phyloP scores from a whole-genome alignment of 495 filamentous ascomycete genomes.

The Lasiosphaeriaceae sp. region DNA sequence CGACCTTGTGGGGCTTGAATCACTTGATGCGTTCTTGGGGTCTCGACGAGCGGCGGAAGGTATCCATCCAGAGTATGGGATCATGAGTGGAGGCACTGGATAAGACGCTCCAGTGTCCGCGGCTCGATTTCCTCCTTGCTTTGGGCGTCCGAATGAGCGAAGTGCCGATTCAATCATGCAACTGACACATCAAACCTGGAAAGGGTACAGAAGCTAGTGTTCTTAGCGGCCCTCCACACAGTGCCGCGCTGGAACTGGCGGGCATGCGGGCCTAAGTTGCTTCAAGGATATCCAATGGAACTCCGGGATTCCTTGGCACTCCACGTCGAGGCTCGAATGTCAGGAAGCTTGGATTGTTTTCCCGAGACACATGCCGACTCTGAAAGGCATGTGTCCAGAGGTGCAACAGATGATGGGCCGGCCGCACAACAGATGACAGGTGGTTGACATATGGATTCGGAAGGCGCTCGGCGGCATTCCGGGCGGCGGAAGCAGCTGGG shows the following conservation, averaged over 20 bases:
- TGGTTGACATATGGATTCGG: neutral
- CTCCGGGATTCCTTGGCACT: neutral
- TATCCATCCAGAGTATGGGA: too few species aligned
- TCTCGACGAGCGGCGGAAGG: too few species aligned
- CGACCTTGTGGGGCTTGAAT: too few species aligned
- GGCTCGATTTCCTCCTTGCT: too few species aligned
- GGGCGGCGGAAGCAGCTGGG: constrained; percentile 1
- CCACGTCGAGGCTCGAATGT: neutral
- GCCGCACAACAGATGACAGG: too few species aligned
- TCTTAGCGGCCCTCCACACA: neutral
- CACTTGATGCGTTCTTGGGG: too few species aligned
- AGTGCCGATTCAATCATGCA: too few species aligned
- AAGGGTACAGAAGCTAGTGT: neutral
- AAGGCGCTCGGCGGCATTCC: constrained; percentile 2
- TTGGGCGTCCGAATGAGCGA: too few species aligned
- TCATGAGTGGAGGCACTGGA: too few species aligned
- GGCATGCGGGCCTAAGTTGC: neutral
- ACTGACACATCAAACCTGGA: neutral
- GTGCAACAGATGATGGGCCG: too few species aligned
- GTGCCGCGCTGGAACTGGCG: neutral
- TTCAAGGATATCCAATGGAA: too few species aligned
- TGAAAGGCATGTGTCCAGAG: neutral
- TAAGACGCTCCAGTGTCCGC: too few species aligned
- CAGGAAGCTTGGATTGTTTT: neutral
- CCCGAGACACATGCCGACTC: neutral